Evolutionary conservation across 805 yeast species (phyloP).

Genomic region (Grigorovia transvaalensis): DNA sequence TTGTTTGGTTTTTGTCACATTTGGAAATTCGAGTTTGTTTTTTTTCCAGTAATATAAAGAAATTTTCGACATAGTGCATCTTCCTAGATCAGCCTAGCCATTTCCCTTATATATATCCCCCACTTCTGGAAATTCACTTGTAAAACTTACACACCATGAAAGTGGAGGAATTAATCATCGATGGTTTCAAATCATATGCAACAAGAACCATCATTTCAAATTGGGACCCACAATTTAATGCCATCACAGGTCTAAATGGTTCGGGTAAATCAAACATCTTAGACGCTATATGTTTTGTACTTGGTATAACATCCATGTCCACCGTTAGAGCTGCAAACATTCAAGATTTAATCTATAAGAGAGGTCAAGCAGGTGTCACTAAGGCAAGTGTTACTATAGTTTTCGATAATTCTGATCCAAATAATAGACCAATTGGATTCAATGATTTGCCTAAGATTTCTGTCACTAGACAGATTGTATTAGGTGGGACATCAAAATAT

Average conservation of each 20-base stretch:
- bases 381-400: constrained; percentile 95
- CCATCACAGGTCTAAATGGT: constrained; percentile 95
- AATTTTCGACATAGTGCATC: background rate
- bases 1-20: no score
- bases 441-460: constrained; percentile 68
- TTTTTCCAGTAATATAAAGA: background rate
- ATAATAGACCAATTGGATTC: constrained; percentile 79
- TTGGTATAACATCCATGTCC: constrained; percentile 91
- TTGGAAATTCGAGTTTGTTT: no score
- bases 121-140: no score
- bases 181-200: constrained; percentile 96
- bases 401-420: constrained; percentile 72
- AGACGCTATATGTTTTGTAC: constrained; percentile 96
- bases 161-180: constrained; percentile 92
- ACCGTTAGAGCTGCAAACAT: constrained; percentile 88
- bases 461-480: constrained; percentile 80
- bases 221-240: constrained; percentile 96
- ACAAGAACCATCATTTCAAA: constrained; percentile 89
- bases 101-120: no score
- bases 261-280: constrained; percentile 94
- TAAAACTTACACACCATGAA: constrained; percentile 39
- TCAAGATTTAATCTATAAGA: constrained; percentile 88
- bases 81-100: no score
- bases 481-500: constrained; percentile 89
- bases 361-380: constrained; percentile 97